Evolutionary conservation across 73 alveolate genomes (phyloP), one percentile per base, ranked within the genome.

Genomic region (Strombidium stylifer): DNA sequence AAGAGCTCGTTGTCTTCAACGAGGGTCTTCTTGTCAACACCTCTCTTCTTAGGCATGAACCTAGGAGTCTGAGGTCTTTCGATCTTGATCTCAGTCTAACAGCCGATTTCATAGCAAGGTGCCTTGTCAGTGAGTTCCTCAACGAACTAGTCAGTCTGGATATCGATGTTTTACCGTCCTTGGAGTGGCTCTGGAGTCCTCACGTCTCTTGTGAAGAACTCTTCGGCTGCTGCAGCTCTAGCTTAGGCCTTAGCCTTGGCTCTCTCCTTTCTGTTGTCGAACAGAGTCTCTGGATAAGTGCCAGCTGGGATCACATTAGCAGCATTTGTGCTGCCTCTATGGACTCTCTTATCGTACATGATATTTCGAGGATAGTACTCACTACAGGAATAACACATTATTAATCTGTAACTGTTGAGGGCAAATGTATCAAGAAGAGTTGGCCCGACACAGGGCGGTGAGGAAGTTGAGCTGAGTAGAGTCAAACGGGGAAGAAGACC

Each of bases 311-410:
- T 90, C 46, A 93, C 97, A 91, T 93, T 77, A 0, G 97, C 96
- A 0, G 98, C 98, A 57, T 89, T 89, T 32, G 98, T 95, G 50
- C 84, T 80, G 52, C 99, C 99, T 36, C 98, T 76, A 27, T 90
- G 95, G n/a, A 95, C 97, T 48, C 98, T 82, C 62, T 91, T 93
- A 72, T 95, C 98, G 54, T 74, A 81, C 89, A 93, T 87, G 21
- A 89, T 84, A 47, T 81, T 86, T 46, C 57, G 64, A 6, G 94
- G 90, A 18, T 51, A 51, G 55, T 78, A 78, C 36, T 67, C 68
- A n/a, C 81, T 50, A 50, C 10, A 32, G 10, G 42, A 32, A 32
- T 6, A 6, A 10, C n/a, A 6, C 42, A 10, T 32, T 32, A 32
- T 10, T n/a, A n/a, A n/a, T n/a, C n/a, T n/a, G n/a, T n/a, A n/a